A percentile compares a stretch with the other conserved stretches of the same genome.
phyloP scores from a whole-genome alignment of 352 stramenopile species.

The Globisporangium mamillatum region DNA sequence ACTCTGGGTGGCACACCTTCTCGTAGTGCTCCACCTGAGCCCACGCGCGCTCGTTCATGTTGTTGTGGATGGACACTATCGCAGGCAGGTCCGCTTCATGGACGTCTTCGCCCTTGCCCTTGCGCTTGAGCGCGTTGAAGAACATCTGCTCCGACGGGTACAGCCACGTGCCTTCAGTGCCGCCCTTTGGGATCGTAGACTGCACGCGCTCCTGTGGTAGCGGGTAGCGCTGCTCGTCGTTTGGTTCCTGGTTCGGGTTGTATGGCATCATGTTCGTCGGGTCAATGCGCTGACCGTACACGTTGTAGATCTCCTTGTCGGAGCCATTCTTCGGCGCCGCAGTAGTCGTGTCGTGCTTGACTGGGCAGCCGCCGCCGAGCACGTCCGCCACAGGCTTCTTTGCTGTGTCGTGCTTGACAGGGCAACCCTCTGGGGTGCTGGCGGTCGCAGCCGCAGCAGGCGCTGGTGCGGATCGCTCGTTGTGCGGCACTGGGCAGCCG shows the following conservation, averaged over 20 bases:
- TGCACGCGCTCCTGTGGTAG: conserved; percentile 92
- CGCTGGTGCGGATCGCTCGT: conserved; percentile 20
- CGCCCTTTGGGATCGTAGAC: conserved; percentile 96
- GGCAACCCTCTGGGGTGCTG: conserved; percentile 51
- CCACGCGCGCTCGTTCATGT: conserved; percentile 99
- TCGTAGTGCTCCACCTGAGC: conserved; percentile 97
- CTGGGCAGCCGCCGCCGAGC: conserved; percentile 49
- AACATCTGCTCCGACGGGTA: conserved; percentile 99
- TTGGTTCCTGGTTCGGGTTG: conserved; percentile 94
- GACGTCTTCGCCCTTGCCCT: conserved; percentile 97
- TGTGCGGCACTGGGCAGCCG: conserved; percentile 58
- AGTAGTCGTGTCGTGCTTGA: conserved; percentile 30
- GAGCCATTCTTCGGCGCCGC: conserved; percentile 7
- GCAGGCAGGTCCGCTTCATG: conserved; percentile 91
- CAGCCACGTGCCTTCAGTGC: conserved; percentile 94
- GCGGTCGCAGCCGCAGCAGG: conserved; percentile 1
- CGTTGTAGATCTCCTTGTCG: conserved; percentile 91
- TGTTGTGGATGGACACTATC: conserved; percentile 99
- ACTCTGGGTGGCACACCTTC: conserved; percentile 77
- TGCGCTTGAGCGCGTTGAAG: conserved; percentile 97
- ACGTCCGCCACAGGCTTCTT: conserved; percentile 20
- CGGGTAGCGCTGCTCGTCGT: conserved; percentile 85
- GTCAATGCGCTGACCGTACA: conserved; percentile 96
- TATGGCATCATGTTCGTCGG: conserved; percentile 98
- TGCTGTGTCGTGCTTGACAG: conserved; percentile 60